Evolutionary conservation across 148 eudicot genomes (phyloP), one percentile per base, ranked within the genome.

Genomic region (Dysphania ambrosioides): DNA sequence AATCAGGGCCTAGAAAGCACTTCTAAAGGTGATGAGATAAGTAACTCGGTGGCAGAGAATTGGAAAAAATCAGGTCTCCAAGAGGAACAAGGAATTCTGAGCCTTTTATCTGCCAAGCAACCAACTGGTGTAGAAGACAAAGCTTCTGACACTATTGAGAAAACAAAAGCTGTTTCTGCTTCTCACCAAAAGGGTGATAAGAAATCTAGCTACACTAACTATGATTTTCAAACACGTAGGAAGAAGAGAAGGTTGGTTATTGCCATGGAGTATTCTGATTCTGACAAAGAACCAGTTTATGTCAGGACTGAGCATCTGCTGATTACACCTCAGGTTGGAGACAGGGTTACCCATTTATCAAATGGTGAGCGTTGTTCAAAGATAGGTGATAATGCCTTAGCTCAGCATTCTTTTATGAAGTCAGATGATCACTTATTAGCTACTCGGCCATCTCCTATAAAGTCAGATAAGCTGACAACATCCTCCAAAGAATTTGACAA

Each of bases 231-330:
- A 77, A 51, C 21, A 42, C 62, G 57, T 61, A 55, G 68, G 68
- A 81, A 77, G 59, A 62, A 42, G 27, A 66, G 80, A 58, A 77
- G 64, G 71, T n/a, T 77, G 7, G 65, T 77, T n/a, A 67, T 77
- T 49, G 71, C 74, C 40, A 47, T 56, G 75, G 80, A 77, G n/a
- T 61, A 65, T 53, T 61, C 78, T 51, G 83, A 81, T 61, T 68
- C 80, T 18, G 83, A 81, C 38, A 77, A 77, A 38, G 83, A 81
- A 36, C 65, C 77, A 9, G 70, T 49, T 38, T 23, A 53, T 4
- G 67, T 21, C n/a, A 59, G 34, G 53, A 36, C 64, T 29, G 66
- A 72, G 27, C 63, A 47, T 57, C 13, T 58, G 16, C 59, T n/a
- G 47, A 15, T 55, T 58, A 31, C 6, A 60, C 34, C 76, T 21